Base-by-base conservation (phyloP, 2,329 filamentous ascomycete genomes). In the Aspergillus sp. region DNA sequence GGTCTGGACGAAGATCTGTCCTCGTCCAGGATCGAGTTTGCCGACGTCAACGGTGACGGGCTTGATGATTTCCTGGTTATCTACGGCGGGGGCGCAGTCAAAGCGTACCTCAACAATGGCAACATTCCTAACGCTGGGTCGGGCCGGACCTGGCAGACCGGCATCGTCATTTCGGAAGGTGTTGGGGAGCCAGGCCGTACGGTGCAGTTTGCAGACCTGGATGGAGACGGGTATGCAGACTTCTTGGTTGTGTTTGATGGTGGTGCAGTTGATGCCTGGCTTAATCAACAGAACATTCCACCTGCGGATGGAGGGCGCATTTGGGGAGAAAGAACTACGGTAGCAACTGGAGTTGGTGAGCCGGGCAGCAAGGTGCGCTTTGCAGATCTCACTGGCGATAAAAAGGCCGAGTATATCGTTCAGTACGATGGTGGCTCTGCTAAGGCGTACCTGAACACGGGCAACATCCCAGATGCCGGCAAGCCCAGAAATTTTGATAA, bases 311-410 rank as follows among this genome's bases (percentile, higher is more conserved):
- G 37, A 40, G 37, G 37, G 8, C 37, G 37, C 6, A 40, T 40
- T 15, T 40, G 37, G 37, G 37, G 37, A 40, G 11, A 9, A 11
- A 11, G 37, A 6, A 17, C 12, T 17, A 40, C 37, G 6, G n/a
- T 40, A 11, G 37, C 37, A 17, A 40, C 37, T 40, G 37, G 37
- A 17, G 37, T 40, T 6, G 37, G 37, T 15, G 37, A 40, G n/a
- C 37, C 37, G 3, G 49, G 33, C n/a, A 23, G 25, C 49, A 23
- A 41, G n/a, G 35, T 52, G 14, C 49, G 35, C 14, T 52, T 52
- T 52, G 49, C 49, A 8, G 49, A 52, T 43, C 49, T 52, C 33
- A 52, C 27, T 23, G 49, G 49, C 6, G 49, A 52, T 41, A 17
- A 21, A 4, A 23, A 21, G 17, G 49, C 12, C n/a, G 49, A 52